Evolutionary conservation across 495 filamentous ascomycete genomes (phyloP).

Genomic region (Aspergillus steynii): DNA sequence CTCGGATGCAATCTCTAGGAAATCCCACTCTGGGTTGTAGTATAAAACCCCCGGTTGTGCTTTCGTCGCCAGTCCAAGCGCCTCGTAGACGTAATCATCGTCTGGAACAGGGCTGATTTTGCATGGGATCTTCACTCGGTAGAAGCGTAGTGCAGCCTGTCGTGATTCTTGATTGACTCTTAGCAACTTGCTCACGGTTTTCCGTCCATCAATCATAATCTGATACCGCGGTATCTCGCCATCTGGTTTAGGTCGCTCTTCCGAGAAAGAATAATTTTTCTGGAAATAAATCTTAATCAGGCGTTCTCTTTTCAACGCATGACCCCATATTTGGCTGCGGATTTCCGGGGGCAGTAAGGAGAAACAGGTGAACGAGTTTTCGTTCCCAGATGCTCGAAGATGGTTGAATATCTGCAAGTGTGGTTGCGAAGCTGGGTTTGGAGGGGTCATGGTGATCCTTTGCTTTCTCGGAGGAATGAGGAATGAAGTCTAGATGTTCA

Average conservation of each 20-base stretch:
- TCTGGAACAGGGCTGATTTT: neutral
- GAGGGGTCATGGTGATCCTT: neutral
- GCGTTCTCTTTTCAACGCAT: neutral
- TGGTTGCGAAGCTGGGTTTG: neutral
- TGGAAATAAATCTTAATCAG: neutral
- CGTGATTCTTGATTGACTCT: slow-evolving; percentile 1
- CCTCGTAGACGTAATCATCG: neutral
- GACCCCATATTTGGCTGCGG: neutral
- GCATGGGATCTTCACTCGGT: slow-evolving; percentile 8
- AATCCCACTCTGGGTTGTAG: neutral
- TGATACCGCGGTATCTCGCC: neutral
- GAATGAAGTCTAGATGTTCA: neutral
- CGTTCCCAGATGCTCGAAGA: neutral
- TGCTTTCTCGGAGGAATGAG: neutral
- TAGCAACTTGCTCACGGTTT: slow-evolving; percentile 3
- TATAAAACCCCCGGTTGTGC: neutral
- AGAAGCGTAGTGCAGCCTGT: slow-evolving; percentile 3
- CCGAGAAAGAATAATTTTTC: neutral
- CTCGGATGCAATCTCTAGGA: neutral
- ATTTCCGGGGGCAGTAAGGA: slow-evolving; percentile 4
- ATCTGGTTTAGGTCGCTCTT: neutral
- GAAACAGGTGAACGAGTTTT: neutral
- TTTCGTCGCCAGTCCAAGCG: neutral
- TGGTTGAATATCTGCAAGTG: slow-evolving; percentile 5
- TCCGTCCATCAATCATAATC: neutral